Percentiles rank a stretch among this genome's conserved stretches.
Conservation (phyloP, 305 asterid species). For the Plantago coronopus region DNA sequence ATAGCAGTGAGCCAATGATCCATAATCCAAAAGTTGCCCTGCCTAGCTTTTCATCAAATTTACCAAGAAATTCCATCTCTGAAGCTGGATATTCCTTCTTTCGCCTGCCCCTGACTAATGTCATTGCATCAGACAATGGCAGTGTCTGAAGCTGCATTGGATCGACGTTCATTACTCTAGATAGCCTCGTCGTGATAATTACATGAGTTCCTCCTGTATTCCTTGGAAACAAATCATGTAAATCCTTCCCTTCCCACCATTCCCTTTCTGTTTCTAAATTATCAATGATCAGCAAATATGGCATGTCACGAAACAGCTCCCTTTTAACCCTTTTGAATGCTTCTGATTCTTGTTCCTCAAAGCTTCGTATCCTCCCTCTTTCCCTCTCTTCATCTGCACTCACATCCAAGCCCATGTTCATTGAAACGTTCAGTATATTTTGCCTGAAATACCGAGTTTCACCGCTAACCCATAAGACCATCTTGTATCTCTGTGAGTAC, state of each 20-base stretch:
- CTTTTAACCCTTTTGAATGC: constrained; percentile 77
- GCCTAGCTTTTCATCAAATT: constrained; percentile 55
- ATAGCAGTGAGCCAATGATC: constrained; percentile 62
- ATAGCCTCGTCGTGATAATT: constrained; percentile 66
- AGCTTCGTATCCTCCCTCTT: constrained; percentile 70
- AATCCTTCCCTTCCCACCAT: constrained; percentile 97
- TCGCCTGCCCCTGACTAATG: constrained; percentile 53
- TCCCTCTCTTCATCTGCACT: constrained; percentile 87
- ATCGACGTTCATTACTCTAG: constrained; percentile 60
- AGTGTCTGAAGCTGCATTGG: constrained; percentile 63
- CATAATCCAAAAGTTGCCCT: constrained; percentile 68
- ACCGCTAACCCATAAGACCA: constrained; percentile 90
- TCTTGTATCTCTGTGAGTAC: constrained; percentile 68
- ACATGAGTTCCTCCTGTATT: constrained; percentile 87
- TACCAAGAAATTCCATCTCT: constrained; percentile 57
- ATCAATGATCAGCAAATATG: constrained; percentile 73
- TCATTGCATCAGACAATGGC: constrained; percentile 56
- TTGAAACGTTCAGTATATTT: constrained; percentile 60
- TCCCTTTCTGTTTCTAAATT: constrained; percentile 76
- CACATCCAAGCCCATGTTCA: constrained; percentile 69
- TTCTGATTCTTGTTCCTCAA: constrained; percentile 83
- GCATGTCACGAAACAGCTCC: constrained; percentile 86
- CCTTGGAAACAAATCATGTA: constrained; percentile 77
- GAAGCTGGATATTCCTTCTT: constrained; percentile 47
- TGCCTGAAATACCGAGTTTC: constrained; percentile 75